These are phyloP conservation scores for Cyclotella kingstonii DNA, from an alignment of 108 stramenopile genomes.

Conservation along the genomic window DNA sequence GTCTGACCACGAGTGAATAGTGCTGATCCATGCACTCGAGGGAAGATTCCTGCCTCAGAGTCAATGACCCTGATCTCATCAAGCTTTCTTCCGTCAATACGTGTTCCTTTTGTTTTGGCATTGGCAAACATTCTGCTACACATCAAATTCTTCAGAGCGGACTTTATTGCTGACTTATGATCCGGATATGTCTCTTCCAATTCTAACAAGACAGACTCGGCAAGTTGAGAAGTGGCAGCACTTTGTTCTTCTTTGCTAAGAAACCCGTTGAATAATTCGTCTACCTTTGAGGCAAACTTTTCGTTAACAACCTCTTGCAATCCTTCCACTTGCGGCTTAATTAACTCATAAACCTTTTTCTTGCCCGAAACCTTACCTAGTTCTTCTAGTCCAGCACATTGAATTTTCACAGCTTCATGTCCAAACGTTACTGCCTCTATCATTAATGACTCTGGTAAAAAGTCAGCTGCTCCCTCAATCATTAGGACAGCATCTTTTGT, in stretches of 20 bases:
- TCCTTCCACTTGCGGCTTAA: conserved; percentile 46
- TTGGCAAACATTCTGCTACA: conserved; percentile 64
- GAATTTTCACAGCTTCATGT: conserved; percentile 74
- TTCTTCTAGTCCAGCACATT: conserved; percentile 74
- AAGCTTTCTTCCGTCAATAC: conserved; percentile 65
- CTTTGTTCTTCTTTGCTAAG: conserved; percentile 60
- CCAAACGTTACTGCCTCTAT: conserved; percentile 80
- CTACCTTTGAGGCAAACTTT: conserved; percentile 29
- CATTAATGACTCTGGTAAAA: conserved; percentile 85
- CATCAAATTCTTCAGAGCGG: conserved; percentile 60
- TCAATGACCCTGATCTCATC: conserved; percentile 57
- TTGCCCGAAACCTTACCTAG: conserved; percentile 59
- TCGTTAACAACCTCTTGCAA: conserved; percentile 65
- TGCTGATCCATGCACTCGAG: conserved; percentile 85
- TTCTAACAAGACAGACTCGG: conserved; percentile 42
- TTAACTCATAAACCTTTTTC: conserved; percentile 62
- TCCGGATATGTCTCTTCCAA: conserved; percentile 59
- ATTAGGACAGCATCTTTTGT: conserved; percentile 89
- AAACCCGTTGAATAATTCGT: conserved; percentile 40
- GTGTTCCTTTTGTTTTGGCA: conserved; percentile 49
- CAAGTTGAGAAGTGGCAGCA: conserved; percentile 40
- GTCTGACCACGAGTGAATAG: conserved; percentile 94
- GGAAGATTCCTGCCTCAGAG: conserved; percentile 47
- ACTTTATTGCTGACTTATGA: conserved; percentile 48
- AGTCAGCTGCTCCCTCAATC: conserved; percentile 94